Evolutionary conservation across 495 filamentous ascomycete species (phyloP).

Genomic region (Evernia prunastri): DNA sequence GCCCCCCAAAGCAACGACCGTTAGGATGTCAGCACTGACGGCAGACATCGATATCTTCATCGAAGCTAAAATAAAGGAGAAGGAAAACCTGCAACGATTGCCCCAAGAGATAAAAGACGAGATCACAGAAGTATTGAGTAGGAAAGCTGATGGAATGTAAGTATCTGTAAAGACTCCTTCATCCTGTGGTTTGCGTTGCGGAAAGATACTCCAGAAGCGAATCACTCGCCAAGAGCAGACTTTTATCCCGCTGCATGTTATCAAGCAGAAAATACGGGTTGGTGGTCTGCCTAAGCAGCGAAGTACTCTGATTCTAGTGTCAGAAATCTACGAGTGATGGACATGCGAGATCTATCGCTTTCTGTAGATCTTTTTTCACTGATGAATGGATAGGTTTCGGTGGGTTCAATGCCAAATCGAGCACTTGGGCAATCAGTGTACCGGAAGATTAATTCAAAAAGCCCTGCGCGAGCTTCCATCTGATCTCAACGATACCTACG

Average conservation of each 20-base stretch:
- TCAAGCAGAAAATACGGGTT: not conserved
- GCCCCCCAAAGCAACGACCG: not conserved
- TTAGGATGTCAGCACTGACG: not conserved
- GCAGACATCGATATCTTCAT: conserved; percentile 1
- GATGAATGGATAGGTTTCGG: not conserved
- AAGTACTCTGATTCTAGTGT: not conserved
- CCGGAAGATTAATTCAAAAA: not conserved
- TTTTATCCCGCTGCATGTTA: not conserved
- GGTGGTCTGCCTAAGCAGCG: not conserved
- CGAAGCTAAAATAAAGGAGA: not conserved
- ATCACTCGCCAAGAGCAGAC: not conserved
- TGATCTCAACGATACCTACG: not conserved
- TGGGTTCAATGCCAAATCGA: conserved; percentile 3
- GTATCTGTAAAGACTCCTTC: not conserved
- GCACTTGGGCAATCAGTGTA: not conserved
- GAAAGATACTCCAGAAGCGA: not conserved
- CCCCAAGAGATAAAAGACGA: not conserved
- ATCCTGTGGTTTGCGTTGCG: not conserved
- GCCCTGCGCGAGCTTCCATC: not conserved
- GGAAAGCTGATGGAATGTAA: not conserved
- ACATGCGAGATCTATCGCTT: not conserved
- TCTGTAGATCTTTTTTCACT: not conserved
- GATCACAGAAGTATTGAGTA: not conserved
- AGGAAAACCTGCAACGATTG: not conserved
- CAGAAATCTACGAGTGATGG: not conserved